Conservation (phyloP, 192 early-diverging fungal species). For the Lobosporangium transversale region DNA sequence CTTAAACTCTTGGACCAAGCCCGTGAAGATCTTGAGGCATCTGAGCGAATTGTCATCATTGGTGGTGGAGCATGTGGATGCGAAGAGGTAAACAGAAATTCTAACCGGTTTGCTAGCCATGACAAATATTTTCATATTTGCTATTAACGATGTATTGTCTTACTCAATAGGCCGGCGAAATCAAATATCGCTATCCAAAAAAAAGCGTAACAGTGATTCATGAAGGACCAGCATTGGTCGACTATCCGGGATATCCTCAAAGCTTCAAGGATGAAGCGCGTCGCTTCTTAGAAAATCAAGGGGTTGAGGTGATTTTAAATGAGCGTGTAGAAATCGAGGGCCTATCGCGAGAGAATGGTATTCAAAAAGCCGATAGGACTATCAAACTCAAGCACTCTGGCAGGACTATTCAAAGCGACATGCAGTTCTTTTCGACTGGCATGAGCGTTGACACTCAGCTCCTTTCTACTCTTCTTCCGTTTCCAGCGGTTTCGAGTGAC, state of each 20-base stretch:
- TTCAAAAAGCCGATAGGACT: slow-evolving; percentile 52
- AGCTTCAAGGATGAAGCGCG: slow-evolving; percentile 67
- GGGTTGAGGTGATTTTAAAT: slow-evolving; percentile 55
- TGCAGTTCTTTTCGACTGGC: slow-evolving; percentile 42
- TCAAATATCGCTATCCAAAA: slow-evolving; percentile 64
- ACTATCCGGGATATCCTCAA: slow-evolving; percentile 56
- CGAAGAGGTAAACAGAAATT: slow-evolving; percentile 56
- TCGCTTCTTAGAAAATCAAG: slow-evolving; percentile 60
- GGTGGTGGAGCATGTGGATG: slow-evolving; percentile 83
- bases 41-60: slow-evolving; percentile 70
- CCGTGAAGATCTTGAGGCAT: slow-evolving; percentile 60
- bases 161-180: slow-evolving; percentile 68
- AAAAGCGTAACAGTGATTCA: slow-evolving; percentile 75
- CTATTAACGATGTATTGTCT: too few relatives aligned
- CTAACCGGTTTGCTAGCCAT: not conserved
- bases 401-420: slow-evolving; percentile 54
- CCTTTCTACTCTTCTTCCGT: slow-evolving; percentile 58
- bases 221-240: slow-evolving; percentile 59
- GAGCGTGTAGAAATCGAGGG: slow-evolving; percentile 60
- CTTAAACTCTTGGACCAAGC: slow-evolving; percentile 46
- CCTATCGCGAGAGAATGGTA: slow-evolving; percentile 64
- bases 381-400: slow-evolving; percentile 48
- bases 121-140: not conserved
- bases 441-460: slow-evolving; percentile 19
- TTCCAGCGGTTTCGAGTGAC: slow-evolving; percentile 68